These are phyloP conservation scores for Hemileccinum impolitum DNA, from an alignment of 768 basidiomycete genomes.

Conservation along the genomic window DNA sequence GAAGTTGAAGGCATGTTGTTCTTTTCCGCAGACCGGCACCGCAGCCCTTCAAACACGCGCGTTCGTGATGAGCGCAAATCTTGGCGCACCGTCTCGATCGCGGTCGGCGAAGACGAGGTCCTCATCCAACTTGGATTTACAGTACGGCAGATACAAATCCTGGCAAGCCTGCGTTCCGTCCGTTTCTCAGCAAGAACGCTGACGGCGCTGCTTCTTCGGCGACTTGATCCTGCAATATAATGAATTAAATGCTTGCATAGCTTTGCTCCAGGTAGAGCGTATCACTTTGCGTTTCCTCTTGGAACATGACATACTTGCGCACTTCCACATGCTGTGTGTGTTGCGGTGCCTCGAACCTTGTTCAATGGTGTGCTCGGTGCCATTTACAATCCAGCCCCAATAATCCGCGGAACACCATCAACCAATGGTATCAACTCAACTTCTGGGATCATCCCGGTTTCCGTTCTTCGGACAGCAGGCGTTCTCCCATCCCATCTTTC, in stretches of 20 bases:
- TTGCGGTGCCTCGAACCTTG: conserved; percentile 13
- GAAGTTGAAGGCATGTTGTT: conserved; percentile 6
- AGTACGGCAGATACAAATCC: conserved; percentile 5
- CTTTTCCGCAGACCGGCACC: conserved; percentile 15
- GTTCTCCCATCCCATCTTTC: background rate
- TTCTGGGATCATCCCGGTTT: conserved; percentile 3
- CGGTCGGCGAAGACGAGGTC: conserved; percentile 7
- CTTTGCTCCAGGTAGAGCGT: conserved; percentile 1
- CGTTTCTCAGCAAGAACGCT: no score
- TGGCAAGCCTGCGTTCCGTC: background rate
- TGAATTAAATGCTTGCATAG: conserved; percentile 10
- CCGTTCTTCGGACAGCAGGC: background rate
- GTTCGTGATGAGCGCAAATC: conserved; percentile 13
- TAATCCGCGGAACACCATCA: conserved; percentile 17
- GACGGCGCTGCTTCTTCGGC: background rate
- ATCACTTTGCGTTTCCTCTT: conserved; percentile 12
- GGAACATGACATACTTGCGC: conserved; percentile 10
- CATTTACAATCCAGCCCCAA: background rate
- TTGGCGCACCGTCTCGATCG: conserved; percentile 22
- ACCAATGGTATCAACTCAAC: conserved; percentile 6
- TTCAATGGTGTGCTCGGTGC: conserved; percentile 5
- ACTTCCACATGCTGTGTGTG: conserved; percentile 10
- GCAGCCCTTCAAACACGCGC: conserved; percentile 12
- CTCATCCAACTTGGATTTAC: conserved; percentile 1
- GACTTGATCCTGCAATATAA: conserved; percentile 14